phyloP scores from a whole-genome alignment of 1,139 yeast species.

The Yamadazyma songkhlaensis region DNA sequence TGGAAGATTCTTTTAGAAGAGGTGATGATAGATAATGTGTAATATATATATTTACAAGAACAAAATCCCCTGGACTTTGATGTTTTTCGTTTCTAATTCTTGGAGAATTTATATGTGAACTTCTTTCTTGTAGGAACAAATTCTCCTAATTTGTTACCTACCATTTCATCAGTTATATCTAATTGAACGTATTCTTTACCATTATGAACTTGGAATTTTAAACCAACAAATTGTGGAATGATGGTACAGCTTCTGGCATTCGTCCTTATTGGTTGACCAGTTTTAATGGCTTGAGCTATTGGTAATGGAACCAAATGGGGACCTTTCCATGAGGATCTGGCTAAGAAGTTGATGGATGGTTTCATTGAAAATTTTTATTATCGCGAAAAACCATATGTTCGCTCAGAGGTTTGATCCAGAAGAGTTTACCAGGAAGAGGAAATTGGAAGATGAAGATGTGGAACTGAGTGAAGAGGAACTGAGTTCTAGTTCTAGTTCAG shows the following conservation, averaged over 20 bases:
- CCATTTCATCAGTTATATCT: slow-evolving; percentile 91
- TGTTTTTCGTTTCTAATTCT: slow-evolving; percentile 35
- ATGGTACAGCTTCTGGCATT: slow-evolving; percentile 94
- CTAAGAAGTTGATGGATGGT: slow-evolving; percentile 50
- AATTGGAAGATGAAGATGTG: slow-evolving; percentile 10
- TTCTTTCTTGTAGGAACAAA: slow-evolving; percentile 91
- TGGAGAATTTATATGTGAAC: slow-evolving; percentile 75
- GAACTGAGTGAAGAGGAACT: slow-evolving; percentile 9
- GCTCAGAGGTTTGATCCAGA: slow-evolving; percentile 62
- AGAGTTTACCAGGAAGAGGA: slow-evolving; percentile 17
- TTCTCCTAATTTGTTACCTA: slow-evolving; percentile 94
- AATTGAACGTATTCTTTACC: slow-evolving; percentile 92
- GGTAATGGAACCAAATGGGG: slow-evolving; percentile 95
- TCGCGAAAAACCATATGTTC: slow-evolving; percentile 40
- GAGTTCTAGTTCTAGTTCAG: slow-evolving; percentile 1
- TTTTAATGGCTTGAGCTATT: slow-evolving; percentile 75
- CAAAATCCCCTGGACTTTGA: too few relatives aligned
- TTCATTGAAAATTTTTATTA: slow-evolving; percentile 41
- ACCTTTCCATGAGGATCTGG: slow-evolving; percentile 86
- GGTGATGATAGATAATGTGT: slow-evolving; percentile 16
- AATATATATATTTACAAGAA: not conserved
- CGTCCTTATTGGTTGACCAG: slow-evolving; percentile 85
- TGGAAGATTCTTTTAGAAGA: slow-evolving; percentile 46
- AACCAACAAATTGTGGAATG: slow-evolving; percentile 91
- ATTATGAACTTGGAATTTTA: slow-evolving; percentile 91